phyloP scores from a whole-genome alignment of 371 early-diverging fungal genomes.

The Nosema granulosis region DNA sequence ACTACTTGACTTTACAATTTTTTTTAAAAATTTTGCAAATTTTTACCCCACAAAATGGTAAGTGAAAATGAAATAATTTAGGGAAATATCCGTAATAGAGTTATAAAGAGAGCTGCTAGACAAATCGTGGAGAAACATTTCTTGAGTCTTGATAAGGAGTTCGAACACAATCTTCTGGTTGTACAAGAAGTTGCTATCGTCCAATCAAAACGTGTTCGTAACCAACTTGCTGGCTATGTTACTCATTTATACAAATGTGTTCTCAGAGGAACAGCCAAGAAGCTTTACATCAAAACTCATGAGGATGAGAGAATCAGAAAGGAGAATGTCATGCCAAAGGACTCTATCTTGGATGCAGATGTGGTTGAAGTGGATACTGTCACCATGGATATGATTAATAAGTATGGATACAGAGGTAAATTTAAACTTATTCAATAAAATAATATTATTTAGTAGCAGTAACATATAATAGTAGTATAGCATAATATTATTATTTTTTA shows the following conservation, averaged over 20 bases:
- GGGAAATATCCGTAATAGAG: conserved; percentile 76
- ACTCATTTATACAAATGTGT: conserved; percentile 99
- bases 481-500: neutral
- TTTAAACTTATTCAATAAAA: conserved; percentile 40
- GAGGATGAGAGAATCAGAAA: conserved; percentile 99
- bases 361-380: conserved; percentile 87
- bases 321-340: conserved; percentile 98
- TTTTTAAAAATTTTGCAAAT: neutral
- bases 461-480: neutral
- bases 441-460: neutral
- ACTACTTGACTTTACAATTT: neutral
- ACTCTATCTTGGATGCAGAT: conserved; percentile 87
- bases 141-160: conserved; percentile 92
- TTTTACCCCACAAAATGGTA: conserved; percentile 54
- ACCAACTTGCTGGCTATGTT: conserved; percentile 99
- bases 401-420: conserved; percentile 61
- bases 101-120: conserved; percentile 98
- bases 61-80: conserved; percentile 54
- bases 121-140: conserved; percentile 99
- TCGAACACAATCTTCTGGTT: conserved; percentile 99
- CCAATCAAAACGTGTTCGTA: conserved; percentile 95
- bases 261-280: conserved; percentile 93
- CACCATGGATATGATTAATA: conserved; percentile 69
- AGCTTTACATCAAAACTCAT: conserved; percentile 99
- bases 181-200: conserved; percentile 93